Percentiles rank a stretch among this genome's conserved stretches.
These are phyloP conservation scores for Microcos paniculata DNA, from an alignment of 345 rosid genomes.

Conservation along the genomic window DNA sequence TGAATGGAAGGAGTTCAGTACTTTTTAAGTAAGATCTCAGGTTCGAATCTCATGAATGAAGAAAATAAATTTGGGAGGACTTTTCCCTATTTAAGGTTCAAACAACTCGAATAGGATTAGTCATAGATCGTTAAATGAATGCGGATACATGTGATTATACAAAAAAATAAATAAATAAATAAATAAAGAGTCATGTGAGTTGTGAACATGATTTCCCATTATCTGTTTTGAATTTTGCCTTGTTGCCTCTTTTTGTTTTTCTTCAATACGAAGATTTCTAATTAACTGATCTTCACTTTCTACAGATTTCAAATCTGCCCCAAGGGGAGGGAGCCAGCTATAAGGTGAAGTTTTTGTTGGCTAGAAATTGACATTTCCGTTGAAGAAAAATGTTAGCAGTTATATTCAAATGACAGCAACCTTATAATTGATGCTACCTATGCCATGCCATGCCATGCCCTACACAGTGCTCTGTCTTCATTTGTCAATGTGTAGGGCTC, in stretches of 20 bases:
- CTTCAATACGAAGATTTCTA: not conserved
- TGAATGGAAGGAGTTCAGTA: no score
- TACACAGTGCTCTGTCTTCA: slow-evolving; percentile 8
- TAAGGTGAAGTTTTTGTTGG: not conserved
- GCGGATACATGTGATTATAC: no score
- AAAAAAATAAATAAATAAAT: no score
- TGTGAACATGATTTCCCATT: not conserved
- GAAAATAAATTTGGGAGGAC: no score
- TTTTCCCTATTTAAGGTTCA: no score
- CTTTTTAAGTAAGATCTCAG: no score
- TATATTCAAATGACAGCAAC: not conserved
- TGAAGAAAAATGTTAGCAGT: slow-evolving; percentile 1
- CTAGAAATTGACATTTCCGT: slow-evolving; percentile 2
- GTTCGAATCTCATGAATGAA: no score
- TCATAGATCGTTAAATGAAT: no score
- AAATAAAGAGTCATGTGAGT: not conserved
- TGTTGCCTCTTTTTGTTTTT: not conserved
- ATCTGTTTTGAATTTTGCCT: not conserved
- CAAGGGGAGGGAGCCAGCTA: not conserved
- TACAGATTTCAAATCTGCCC: not conserved
- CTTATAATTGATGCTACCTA: not conserved
- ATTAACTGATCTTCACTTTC: not conserved
- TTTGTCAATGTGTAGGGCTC: slow-evolving; percentile 7
- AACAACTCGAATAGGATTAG: no score
- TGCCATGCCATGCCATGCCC: not conserved